Conservation (phyloP, 805 yeast species). For the Saccharomycopsis fermentans region DNA sequence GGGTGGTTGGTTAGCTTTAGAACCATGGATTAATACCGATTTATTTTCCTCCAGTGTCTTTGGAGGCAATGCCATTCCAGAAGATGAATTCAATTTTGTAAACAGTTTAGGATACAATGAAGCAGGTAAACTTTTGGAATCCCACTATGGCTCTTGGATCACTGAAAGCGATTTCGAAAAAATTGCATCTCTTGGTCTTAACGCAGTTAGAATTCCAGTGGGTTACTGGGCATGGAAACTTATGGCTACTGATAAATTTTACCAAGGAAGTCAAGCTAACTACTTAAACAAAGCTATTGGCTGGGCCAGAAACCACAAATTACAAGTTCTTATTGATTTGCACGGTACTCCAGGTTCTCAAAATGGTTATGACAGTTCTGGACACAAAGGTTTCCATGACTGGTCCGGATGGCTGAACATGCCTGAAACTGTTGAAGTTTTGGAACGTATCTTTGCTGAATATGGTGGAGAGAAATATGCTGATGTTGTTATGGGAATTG, state of each 20-base stretch:
- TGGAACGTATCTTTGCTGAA: slow-evolving; percentile 40
- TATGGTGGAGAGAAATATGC: slow-evolving; percentile 40
- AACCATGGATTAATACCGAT: slow-evolving; percentile 62
- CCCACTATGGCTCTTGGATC: slow-evolving; percentile 51
- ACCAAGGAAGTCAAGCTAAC: slow-evolving; percentile 46
- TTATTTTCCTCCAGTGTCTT: slow-evolving; percentile 35
- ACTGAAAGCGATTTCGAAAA: slow-evolving; percentile 47
- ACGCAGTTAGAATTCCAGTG: slow-evolving; percentile 63
- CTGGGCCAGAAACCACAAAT: slow-evolving; percentile 55
- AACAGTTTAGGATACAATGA: slow-evolving; percentile 36
- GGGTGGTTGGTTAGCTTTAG: slow-evolving; percentile 68
- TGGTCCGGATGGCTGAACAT: slow-evolving; percentile 37
- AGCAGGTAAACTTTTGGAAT: slow-evolving; percentile 33
- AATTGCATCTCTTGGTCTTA: slow-evolving; percentile 46
- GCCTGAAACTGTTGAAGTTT: slow-evolving; percentile 39
- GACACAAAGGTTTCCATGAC: slow-evolving; percentile 40
- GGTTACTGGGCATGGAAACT: slow-evolving; percentile 62
- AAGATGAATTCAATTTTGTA: slow-evolving; percentile 52
- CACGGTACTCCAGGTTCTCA: slow-evolving; percentile 83
- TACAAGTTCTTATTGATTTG: slow-evolving; percentile 65
- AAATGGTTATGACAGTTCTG: slow-evolving; percentile 79
- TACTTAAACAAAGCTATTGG: slow-evolving; percentile 55
- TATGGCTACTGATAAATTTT: slow-evolving; percentile 46
- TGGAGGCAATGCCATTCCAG: slow-evolving; percentile 34
- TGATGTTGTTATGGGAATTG: slow-evolving; percentile 58